A percentile compares a stretch with the other conserved stretches of the same genome.
Conservation (phyloP, 2,329 filamentous ascomycete species). For the Paecilomyces variotii region DNA sequence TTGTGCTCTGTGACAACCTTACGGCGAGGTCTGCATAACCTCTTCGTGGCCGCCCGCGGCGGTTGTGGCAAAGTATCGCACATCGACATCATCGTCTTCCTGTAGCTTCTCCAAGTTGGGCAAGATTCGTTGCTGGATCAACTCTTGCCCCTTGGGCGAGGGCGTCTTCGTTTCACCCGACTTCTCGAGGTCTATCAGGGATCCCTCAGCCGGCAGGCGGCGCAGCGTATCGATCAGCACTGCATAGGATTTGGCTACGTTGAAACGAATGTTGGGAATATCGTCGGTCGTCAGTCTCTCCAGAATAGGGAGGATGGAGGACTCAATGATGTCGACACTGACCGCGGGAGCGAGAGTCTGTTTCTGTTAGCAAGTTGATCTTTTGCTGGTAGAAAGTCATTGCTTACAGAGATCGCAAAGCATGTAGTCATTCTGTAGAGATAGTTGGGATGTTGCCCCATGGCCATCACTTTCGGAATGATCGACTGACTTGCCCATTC, state of each 20-base stretch:
- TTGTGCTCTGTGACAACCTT: constrained; percentile 11
- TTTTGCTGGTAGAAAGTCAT: neutral
- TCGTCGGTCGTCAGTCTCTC: constrained; percentile 89
- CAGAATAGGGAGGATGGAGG: constrained; percentile 90
- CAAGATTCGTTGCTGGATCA: constrained; percentile 79
- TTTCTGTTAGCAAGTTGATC: constrained; percentile 19
- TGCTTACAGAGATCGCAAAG: constrained; percentile 90
- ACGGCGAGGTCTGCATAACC: constrained; percentile 47
- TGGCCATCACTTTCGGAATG: constrained; percentile 96
- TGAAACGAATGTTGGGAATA: constrained; percentile 98
- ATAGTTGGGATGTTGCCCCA: constrained; percentile 98
- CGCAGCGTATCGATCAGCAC: constrained; percentile 87
- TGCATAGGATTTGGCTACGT: constrained; percentile 95
- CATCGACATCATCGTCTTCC: constrained; percentile 95
- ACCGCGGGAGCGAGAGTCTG: constrained; percentile 92
- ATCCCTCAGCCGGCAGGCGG: constrained; percentile 80
- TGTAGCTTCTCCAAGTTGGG: constrained; percentile 92
- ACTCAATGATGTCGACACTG: constrained; percentile 84
- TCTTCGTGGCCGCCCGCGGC: constrained; percentile 56
- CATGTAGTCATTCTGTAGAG: constrained; percentile 99
- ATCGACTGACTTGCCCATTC: constrained; percentile 97
- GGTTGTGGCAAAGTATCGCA: constrained; percentile 93
- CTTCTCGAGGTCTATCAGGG: constrained; percentile 78
- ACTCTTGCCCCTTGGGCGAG: constrained; percentile 64
- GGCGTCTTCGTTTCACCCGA: constrained; percentile 49